Evolutionary conservation across 768 basidiomycete genomes (phyloP).

Genomic region (Lentinula boryana): DNA sequence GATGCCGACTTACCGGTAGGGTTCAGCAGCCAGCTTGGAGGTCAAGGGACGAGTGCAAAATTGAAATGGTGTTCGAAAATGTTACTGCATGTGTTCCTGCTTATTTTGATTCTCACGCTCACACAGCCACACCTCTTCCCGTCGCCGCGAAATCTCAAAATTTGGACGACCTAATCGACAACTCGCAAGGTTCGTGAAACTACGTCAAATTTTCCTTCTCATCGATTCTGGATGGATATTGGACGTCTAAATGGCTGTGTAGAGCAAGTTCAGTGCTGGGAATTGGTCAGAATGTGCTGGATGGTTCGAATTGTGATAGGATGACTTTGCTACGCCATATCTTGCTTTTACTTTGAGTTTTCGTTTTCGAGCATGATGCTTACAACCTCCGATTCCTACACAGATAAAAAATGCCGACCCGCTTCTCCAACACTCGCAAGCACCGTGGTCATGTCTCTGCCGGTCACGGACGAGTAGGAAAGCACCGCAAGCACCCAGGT

Average conservation of each 20-base stretch:
- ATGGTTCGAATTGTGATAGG: conserved; percentile 1
- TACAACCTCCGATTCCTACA: background rate
- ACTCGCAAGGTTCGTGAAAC: conserved; percentile 5
- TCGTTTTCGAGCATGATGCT: background rate
- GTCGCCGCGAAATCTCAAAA: background rate
- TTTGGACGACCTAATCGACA: background rate
- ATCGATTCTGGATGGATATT: background rate
- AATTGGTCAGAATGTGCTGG: background rate
- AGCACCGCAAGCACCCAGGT: conserved; percentile 99
- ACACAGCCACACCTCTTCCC: background rate
- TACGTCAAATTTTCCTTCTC: background rate
- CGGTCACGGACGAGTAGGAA: conserved; percentile 99
- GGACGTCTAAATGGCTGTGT: background rate
- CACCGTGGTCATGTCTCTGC: conserved; percentile 99
- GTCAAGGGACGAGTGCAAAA: background rate
- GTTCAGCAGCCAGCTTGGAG: background rate
- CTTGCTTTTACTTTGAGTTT: background rate
- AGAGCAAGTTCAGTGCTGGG: background rate
- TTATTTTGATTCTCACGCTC: background rate
- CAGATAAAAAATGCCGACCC: conserved; percentile 81
- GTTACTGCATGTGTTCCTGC: background rate
- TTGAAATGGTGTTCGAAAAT: background rate
- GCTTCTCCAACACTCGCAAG: conserved; percentile 95
- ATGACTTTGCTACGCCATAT: background rate
- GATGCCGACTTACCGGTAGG: background rate